phyloP scores from a whole-genome alignment of 805 yeast species.

The Candida nemodendra region DNA sequence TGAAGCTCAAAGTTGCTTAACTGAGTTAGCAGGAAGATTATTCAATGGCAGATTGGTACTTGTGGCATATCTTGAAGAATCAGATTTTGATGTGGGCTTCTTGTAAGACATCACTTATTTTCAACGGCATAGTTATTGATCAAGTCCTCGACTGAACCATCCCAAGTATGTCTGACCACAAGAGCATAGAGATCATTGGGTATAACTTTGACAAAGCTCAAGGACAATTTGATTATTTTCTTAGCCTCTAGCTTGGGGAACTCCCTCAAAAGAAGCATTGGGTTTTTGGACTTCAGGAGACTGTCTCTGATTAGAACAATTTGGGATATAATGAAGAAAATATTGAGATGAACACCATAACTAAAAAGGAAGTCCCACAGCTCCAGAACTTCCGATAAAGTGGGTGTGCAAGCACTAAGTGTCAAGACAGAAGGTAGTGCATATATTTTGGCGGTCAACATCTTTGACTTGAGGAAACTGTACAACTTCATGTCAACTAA shows the following conservation, averaged over 20 bases:
- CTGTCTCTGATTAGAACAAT: constrained; percentile 64
- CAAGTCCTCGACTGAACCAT: constrained; percentile 35
- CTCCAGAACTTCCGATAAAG: constrained; percentile 67
- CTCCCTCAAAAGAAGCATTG: constrained; percentile 72
- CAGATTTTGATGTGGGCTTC: constrained; percentile 49
- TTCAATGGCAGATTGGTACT: constrained; percentile 70
- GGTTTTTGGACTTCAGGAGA: constrained; percentile 59
- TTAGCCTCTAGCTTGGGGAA: constrained; percentile 71
- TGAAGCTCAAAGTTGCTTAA: constrained; percentile 52
- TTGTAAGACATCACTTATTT: constrained; percentile 16
- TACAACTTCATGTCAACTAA: constrained; percentile 72
- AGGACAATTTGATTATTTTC: constrained; percentile 72
- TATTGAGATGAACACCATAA: constrained; percentile 85
- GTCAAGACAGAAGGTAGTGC: constrained; percentile 85
- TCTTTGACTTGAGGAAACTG: constrained; percentile 55
- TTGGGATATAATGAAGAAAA: constrained; percentile 81
- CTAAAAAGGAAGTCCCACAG: constrained; percentile 92
- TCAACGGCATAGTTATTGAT: constrained; percentile 19
- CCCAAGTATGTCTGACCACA: constrained; percentile 62
- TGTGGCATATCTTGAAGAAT: constrained; percentile 58
- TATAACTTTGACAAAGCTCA: constrained; percentile 74
- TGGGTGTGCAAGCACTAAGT: constrained; percentile 85
- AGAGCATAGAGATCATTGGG: constrained; percentile 66
- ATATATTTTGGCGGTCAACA: constrained; percentile 79
- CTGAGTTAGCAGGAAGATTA: constrained; percentile 58